Conservation (phyloP, 2,329 filamentous ascomycete genomes). For the Epichloe scottii region DNA sequence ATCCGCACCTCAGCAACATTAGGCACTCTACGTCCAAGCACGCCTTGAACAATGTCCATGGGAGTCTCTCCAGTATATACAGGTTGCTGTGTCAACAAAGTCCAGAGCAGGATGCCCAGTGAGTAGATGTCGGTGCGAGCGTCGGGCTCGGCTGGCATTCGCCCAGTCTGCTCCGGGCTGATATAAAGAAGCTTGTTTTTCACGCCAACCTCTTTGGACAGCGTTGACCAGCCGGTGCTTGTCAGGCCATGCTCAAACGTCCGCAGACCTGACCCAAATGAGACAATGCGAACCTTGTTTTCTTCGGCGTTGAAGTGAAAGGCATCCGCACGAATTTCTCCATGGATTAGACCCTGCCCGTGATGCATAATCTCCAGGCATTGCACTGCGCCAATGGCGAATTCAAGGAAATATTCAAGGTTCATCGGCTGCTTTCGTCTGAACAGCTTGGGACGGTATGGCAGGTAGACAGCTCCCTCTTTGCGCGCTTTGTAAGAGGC, state of each 20-base stretch:
- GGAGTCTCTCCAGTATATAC: slow-evolving; percentile 71
- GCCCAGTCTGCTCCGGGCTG: slow-evolving; percentile 86
- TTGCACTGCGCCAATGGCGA: slow-evolving; percentile 77
- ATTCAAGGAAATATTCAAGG: slow-evolving; percentile 70
- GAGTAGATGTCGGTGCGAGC: slow-evolving; percentile 89
- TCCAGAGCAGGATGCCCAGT: slow-evolving; percentile 81
- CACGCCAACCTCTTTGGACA: slow-evolving; percentile 74
- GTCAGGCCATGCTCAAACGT: slow-evolving; percentile 84
- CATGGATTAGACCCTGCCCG: slow-evolving; percentile 73
- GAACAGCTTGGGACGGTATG: slow-evolving; percentile 30
- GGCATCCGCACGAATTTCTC: slow-evolving; percentile 79
- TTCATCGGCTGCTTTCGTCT: slow-evolving; percentile 47
- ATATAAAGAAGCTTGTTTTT: slow-evolving; percentile 87
- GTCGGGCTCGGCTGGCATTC: slow-evolving; percentile 85
- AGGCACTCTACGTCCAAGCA: slow-evolving; percentile 67
- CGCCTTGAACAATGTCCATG: slow-evolving; percentile 83
- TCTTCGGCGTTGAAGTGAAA: slow-evolving; percentile 73
- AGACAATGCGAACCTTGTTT: slow-evolving; percentile 63
- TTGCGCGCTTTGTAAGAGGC: slow-evolving; percentile 51
- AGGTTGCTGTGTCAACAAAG: slow-evolving; percentile 63
- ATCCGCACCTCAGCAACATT: slow-evolving; percentile 64
- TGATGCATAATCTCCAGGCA: slow-evolving; percentile 88
- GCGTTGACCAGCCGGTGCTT: slow-evolving; percentile 72
- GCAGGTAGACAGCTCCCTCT: slow-evolving; percentile 36
- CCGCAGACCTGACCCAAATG: slow-evolving; percentile 74